A percentile compares a stretch with the other conserved stretches of the same genome.
Evolutionary conservation across 768 basidiomycete genomes (phyloP).

Genomic region (Mycena crocata): DNA sequence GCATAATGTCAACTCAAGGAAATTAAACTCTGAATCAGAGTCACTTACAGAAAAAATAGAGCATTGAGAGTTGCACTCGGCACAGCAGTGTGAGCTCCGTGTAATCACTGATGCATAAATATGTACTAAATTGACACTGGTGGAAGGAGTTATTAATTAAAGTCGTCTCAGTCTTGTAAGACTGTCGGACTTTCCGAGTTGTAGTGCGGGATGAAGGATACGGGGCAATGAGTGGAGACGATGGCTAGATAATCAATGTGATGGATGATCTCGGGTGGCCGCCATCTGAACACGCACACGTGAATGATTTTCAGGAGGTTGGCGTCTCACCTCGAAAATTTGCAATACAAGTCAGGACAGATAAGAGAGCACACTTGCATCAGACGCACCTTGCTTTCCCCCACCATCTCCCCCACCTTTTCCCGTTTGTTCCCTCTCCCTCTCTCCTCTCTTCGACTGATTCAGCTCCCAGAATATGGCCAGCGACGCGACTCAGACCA

Average conservation of each 20-base stretch:
- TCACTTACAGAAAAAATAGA: no score
- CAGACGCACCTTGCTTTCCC: background rate
- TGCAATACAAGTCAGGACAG: background rate
- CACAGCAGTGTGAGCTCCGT: no score
- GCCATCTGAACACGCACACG: constrained; percentile 8
- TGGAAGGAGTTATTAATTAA: no score
- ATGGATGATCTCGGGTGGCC: background rate
- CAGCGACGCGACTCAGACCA: background rate
- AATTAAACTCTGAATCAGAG: no score
- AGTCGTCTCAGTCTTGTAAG: no score
- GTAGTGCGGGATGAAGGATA: no score
- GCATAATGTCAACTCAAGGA: no score
- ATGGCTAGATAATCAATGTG: background rate
- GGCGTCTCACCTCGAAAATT: background rate
- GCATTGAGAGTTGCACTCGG: no score
- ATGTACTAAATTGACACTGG: no score
- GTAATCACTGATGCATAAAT: no score
- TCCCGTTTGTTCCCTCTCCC: background rate
- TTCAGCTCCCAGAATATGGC: background rate
- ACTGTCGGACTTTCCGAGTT: no score
- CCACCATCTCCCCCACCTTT: background rate
- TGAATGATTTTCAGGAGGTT: constrained; percentile 1
- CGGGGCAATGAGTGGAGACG: background rate
- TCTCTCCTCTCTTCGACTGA: background rate
- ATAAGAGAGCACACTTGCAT: background rate